Conservation (phyloP, 805 yeast genomes). For the Pichia nanzhaoensis region DNA sequence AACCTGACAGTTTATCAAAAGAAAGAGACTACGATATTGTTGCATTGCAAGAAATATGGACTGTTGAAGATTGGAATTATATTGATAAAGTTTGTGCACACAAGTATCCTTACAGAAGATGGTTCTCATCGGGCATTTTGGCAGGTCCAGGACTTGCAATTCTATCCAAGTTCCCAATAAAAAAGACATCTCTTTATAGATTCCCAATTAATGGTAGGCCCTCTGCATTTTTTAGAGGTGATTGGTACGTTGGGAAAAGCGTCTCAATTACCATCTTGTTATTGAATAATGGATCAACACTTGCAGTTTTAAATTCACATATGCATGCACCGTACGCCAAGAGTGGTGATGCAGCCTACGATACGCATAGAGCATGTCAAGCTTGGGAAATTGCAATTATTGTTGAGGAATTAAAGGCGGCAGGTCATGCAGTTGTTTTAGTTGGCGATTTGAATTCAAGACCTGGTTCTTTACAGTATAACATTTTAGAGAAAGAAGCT, state of each 20-base stretch:
- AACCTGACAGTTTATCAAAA: slow-evolving; percentile 5
- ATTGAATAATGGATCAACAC: slow-evolving; percentile 41
- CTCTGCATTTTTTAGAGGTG: slow-evolving; percentile 89
- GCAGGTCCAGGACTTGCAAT: slow-evolving; percentile 92
- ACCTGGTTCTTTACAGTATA: slow-evolving; percentile 80
- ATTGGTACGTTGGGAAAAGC: slow-evolving; percentile 94
- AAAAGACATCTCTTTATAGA: slow-evolving; percentile 66
- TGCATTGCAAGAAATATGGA: slow-evolving; percentile 96
- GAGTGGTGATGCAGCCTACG: slow-evolving; percentile 81
- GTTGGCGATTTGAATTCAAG: slow-evolving; percentile 91
- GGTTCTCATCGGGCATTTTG: slow-evolving; percentile 75
- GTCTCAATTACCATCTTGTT: slow-evolving; percentile 66
- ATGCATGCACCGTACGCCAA: slow-evolving; percentile 94
- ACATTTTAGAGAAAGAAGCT: slow-evolving; percentile 62
- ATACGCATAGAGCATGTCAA: slow-evolving; percentile 87
- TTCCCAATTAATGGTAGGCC: slow-evolving; percentile 94
- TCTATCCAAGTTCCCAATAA: slow-evolving; percentile 78
- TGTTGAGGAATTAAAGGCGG: slow-evolving; percentile 50
- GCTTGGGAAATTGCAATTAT: slow-evolving; percentile 90
- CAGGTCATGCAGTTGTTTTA: slow-evolving; percentile 80
- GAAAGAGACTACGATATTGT: slow-evolving; percentile 64
- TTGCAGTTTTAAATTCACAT: slow-evolving; percentile 85
- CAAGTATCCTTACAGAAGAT: slow-evolving; percentile 56
- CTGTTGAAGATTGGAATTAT: slow-evolving; percentile 72
- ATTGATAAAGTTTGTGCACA: slow-evolving; percentile 39